Evolutionary conservation across 257 asterid genomes (phyloP).

Genomic region (Asclepias syriaca): DNA sequence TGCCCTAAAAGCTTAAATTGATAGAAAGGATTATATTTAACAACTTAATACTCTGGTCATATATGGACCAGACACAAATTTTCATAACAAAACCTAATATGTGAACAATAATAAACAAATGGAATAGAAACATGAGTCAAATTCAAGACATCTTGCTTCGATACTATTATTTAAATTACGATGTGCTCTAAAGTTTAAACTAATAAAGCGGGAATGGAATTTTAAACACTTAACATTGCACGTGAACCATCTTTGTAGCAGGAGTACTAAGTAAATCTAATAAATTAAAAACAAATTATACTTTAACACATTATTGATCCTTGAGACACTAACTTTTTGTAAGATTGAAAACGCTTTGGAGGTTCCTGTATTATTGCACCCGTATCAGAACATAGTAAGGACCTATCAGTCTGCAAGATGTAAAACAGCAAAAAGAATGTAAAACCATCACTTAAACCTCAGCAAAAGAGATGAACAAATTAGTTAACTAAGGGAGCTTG

Average conservation of each 20-base stretch:
- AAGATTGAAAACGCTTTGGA: conserved; percentile 62
- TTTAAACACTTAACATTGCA: too few relatives aligned
- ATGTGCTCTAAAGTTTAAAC: too few relatives aligned
- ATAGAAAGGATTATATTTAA: too few relatives aligned
- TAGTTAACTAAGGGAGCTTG: neutral
- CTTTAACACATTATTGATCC: neutral
- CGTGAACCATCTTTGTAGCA: neutral
- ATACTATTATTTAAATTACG: too few relatives aligned
- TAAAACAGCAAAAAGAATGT: conserved; percentile 4
- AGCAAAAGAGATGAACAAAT: neutral
- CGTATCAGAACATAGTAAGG: conserved; percentile 85
- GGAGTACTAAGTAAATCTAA: neutral
- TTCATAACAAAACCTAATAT: too few relatives aligned
- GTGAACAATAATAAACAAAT: too few relatives aligned
- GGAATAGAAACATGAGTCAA: too few relatives aligned
- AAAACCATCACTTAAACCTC: neutral
- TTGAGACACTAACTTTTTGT: conserved; percentile 53
- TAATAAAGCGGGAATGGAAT: too few relatives aligned
- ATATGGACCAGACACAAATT: too few relatives aligned
- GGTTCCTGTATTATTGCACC: conserved; percentile 78
- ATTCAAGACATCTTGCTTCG: too few relatives aligned
- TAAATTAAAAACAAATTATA: neutral
- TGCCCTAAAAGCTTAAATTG: too few relatives aligned
- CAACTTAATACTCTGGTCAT: too few relatives aligned
- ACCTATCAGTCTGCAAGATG: conserved; percentile 67